These are phyloP conservation scores for Fragaria ananassa DNA, from an alignment of 306 rosid species.

Conservation along the genomic window DNA sequence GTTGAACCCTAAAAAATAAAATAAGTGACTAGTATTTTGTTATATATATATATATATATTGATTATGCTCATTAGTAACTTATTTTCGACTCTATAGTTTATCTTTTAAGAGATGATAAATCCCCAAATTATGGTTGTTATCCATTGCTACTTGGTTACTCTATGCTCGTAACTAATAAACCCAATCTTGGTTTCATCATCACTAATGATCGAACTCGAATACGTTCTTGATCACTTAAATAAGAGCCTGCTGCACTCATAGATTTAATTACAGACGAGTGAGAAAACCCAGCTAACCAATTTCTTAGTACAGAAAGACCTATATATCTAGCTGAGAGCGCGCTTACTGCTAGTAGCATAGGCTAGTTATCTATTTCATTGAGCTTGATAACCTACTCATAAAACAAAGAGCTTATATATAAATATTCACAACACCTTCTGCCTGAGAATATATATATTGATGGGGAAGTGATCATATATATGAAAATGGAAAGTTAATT, in stretches of 20 bases:
- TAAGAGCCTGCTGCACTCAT: neutral
- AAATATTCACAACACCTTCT: neutral
- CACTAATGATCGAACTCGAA: neutral
- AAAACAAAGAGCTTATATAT: neutral
- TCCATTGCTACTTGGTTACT: neutral
- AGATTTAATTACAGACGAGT: no score
- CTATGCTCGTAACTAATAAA: neutral
- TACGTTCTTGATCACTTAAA: neutral
- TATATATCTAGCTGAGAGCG: neutral
- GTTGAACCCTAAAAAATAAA: no score
- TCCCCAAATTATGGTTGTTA: neutral
- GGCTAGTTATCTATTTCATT: neutral
- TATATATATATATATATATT: no score
- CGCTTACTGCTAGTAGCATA: neutral
- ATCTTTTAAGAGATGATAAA: neutral
- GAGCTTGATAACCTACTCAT: neutral
- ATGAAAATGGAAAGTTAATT: no score
- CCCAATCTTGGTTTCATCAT: neutral
- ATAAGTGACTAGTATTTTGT: no score
- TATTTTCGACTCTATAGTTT: neutral
- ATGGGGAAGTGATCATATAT: neutral
- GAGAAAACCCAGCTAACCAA: neutral
- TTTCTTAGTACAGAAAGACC: neutral
- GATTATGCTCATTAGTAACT: no score
- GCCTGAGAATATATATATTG: neutral